A percentile compares a stretch with the other conserved stretches of the same genome.
Evolutionary conservation across 23 red algal species (phyloP).

Genomic region (Pyropia yezoensis): DNA sequence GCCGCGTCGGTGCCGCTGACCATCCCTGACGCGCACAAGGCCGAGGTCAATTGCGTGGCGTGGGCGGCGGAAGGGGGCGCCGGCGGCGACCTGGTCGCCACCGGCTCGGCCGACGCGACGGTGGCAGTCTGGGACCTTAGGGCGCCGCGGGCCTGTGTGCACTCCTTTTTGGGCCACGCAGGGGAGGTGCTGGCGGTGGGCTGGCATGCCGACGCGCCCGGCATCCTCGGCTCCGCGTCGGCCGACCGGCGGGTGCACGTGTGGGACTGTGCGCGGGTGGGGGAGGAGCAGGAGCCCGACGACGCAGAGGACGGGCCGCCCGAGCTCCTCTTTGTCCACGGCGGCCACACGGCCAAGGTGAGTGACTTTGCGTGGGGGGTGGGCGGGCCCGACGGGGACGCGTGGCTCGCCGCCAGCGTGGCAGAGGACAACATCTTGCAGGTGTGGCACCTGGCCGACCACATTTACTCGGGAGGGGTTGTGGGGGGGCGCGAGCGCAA

Average conservation of each 20-base stretch:
- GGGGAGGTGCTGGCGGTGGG: conserved; percentile 82
- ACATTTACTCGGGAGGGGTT: conserved; percentile 51
- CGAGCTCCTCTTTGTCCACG: conserved; percentile 96
- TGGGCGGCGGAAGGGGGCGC: conserved; percentile 54
- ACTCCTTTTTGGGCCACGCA: conserved; percentile 79
- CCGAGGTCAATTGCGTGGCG: conserved; percentile 88
- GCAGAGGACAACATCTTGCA: conserved; percentile 99
- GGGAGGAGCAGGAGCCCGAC: conserved; percentile 93
- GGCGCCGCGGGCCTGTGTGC: conserved; percentile 54
- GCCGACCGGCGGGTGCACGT: conserved; percentile 77
- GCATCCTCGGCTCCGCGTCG: conserved; percentile 73
- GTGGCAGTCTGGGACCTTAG: conserved; percentile 92
- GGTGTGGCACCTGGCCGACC: conserved; percentile 91
- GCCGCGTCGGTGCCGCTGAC: conserved; percentile 46
- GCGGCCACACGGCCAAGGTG: conserved; percentile 90
- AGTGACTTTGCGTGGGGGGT: conserved; percentile 90
- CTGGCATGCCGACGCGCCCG: conserved; percentile 76
- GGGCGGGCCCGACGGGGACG: conserved; percentile 45
- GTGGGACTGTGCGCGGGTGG: conserved; percentile 85
- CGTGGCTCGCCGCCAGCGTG: conserved; percentile 79
- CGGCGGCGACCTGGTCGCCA: conserved; percentile 59
- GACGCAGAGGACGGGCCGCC: conserved; percentile 99
- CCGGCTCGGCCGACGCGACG: conserved; percentile 84
- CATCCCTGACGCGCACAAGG: conserved; percentile 81
- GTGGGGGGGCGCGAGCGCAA: too few relatives aligned